Base-by-base conservation (phyloP, 768 basidiomycete species). In the Cyclocybe cylindracea region DNA sequence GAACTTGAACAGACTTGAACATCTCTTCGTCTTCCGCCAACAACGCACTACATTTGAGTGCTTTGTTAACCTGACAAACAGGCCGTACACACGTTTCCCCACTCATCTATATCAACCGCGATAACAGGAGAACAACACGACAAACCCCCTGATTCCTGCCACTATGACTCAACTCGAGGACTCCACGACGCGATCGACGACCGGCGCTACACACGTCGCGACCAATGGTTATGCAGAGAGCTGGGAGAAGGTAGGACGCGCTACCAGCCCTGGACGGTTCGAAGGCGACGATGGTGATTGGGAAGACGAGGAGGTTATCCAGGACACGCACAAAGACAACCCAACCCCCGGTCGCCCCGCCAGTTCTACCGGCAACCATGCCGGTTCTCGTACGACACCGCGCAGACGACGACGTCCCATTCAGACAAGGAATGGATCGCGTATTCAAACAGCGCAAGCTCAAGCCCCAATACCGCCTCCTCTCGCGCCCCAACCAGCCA, bases 251-350 rank as follows among this genome's bases (percentile, higher is more conserved):
- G 24, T 24, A 24, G 24, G 24, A 5, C 24, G 24, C 24, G 24
- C 24, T 5, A 24, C 24, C 24, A 24, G 24, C 24, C 24, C 24
- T 24, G 16, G 52, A 50, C 40, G 10, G 29, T 31, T 35, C 32
- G n/a, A 37, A 40, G 4, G 16, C 44, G 14, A 57, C 44, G 58
- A 67, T 5, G 45, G 40, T 29, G 56, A 29, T 37, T 78, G 73
- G 77, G 70, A 72, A 53, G 73, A 77, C 48, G 54, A 56, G 24
- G 53, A 54, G 1, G 31, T 24, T 10, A 24, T 44, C 9, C 14
- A 29, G 39, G 39, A 45, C 3, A 4, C 16, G 11, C 8, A 16
- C 19, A 42, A 42, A n/a, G 45, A 13, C 29, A 29, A 29, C 24
- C 18, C 13, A 6, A 13, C 39, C 9, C 14, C 2, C 24, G 40